These are phyloP conservation scores for Yarrowia yakushimensis DNA, from an alignment of 805 yeast genomes.

Conservation along the genomic window DNA sequence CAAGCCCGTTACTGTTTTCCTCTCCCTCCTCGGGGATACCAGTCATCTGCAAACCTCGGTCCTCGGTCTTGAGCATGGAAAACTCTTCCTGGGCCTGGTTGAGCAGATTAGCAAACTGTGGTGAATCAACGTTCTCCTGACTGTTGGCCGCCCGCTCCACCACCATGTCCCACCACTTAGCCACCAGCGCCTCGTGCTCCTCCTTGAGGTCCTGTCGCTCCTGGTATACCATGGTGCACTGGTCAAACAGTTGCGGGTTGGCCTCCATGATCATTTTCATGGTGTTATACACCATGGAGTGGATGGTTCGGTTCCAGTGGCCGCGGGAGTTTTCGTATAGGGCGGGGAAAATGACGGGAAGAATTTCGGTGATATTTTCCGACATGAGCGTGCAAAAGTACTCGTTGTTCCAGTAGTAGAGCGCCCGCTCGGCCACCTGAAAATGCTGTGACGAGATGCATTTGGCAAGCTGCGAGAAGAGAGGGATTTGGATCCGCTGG, in stretches of 20 bases:
- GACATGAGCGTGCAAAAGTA: slow-evolving; percentile 85
- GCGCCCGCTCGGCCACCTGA: slow-evolving; percentile 94
- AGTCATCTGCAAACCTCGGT: neutral
- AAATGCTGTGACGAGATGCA: slow-evolving; percentile 94
- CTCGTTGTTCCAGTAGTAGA: slow-evolving; percentile 92
- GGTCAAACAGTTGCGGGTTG: slow-evolving; percentile 85
- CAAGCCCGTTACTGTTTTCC: neutral
- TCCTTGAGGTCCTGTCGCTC: slow-evolving; percentile 73
- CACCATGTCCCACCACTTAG: slow-evolving; percentile 58
- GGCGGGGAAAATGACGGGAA: slow-evolving; percentile 89
- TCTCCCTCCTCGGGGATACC: slow-evolving; percentile 22
- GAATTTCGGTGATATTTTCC: slow-evolving; percentile 80
- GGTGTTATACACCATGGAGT: slow-evolving; percentile 85
- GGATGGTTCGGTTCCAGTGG: slow-evolving; percentile 94
- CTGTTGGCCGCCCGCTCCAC: slow-evolving; percentile 34
- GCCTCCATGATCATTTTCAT: slow-evolving; percentile 89
- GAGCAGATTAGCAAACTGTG: slow-evolving; percentile 23
- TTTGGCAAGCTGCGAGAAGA: slow-evolving; percentile 88
- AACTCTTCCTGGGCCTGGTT: slow-evolving; percentile 23
- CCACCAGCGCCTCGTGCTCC: slow-evolving; percentile 52
- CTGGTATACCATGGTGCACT: slow-evolving; percentile 83
- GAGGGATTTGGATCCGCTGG: slow-evolving; percentile 83
- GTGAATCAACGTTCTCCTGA: slow-evolving; percentile 13
- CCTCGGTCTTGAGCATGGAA: slow-evolving; percentile 21
- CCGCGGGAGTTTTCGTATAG: slow-evolving; percentile 76